Conservation (phyloP, 2,329 filamentous ascomycete genomes). For the Dactylellina haptotyla region DNA sequence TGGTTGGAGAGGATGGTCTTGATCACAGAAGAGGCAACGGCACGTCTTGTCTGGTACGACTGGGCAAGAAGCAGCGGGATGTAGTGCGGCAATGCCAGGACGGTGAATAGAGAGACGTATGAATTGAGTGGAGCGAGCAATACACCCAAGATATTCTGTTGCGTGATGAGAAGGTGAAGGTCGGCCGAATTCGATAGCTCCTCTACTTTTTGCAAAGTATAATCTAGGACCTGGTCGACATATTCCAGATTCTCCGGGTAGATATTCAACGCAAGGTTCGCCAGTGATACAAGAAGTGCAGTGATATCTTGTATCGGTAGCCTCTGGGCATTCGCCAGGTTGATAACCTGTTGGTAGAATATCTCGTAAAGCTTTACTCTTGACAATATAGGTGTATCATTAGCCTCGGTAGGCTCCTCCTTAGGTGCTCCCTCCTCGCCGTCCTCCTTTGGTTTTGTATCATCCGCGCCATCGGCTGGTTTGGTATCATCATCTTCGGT, state of each 20-base stretch:
- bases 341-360: slow-evolving; percentile 95
- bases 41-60: slow-evolving; percentile 88
- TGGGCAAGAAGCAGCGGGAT: slow-evolving; percentile 89
- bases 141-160: slow-evolving; percentile 87
- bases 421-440: slow-evolving; percentile 58
- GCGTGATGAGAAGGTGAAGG: slow-evolving; percentile 84
- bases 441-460: slow-evolving; percentile 45
- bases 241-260: slow-evolving; percentile 86
- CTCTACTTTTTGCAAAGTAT: slow-evolving; percentile 80
- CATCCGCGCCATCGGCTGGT: slow-evolving; percentile 39
- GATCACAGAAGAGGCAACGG: slow-evolving; percentile 88
- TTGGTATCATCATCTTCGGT: slow-evolving; percentile 62
- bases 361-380: slow-evolving; percentile 80
- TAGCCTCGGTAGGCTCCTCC: slow-evolving; percentile 57
- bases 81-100: slow-evolving; percentile 88
- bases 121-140: slow-evolving; percentile 89
- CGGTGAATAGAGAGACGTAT: slow-evolving; percentile 96
- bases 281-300: slow-evolving; percentile 89
- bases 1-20: slow-evolving; percentile 83
- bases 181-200: slow-evolving; percentile 96
- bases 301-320: slow-evolving; percentile 95
- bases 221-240: slow-evolving; percentile 90
- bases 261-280: slow-evolving; percentile 93
- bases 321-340: slow-evolving; percentile 85
- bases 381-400: slow-evolving; percentile 61